Base-by-base conservation (phyloP, 345 rosid genomes). In the Hirschfeldia incana region DNA sequence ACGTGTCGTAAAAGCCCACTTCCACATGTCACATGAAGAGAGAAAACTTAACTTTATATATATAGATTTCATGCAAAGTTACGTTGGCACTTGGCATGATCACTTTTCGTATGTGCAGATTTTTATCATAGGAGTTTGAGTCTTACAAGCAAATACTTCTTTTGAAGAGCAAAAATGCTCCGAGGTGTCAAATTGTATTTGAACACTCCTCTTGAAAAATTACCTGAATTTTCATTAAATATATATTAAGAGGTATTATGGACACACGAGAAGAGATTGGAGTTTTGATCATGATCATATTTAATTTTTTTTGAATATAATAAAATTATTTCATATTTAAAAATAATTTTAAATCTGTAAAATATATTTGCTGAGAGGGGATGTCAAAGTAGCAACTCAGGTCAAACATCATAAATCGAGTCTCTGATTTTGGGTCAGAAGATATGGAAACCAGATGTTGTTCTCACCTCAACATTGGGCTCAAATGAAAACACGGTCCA, bases 51-150 rank as follows among this genome's bases (percentile, higher is more conserved):
- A n/a, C n/a, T n/a, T n/a, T n/a, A n/a, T n/a, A n/a, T n/a, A n/a
- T n/a, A n/a, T n/a, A n/a, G n/a, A n/a, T 80, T 80, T 80, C 80
- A 80, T 80, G 80, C 68, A 75, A 75, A 80, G 65, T 75, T 70
- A 80, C 83, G 80, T 80, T 75, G 83, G 83, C 83, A 80, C 75
- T 80, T 75, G 83, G 83, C 83, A 80, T 80, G 80, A 80, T 80
- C 79, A 79, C 75, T 34, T 80, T 80, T 65, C 76, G 57, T 55
- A 75, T 75, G 83, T 72, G 76, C 44, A 37, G 70, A 69, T 39
- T 62, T 51, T 74, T 42, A 75, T 55, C 79, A 64, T 64, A 75
- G 5, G 80, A 64, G 76, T 75, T 80, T 57, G 72, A 70, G 72
- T 75, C 79, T 80, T 80, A 33, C 33, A 80, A 80, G 83, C 80